phyloP scores from a whole-genome alignment of 176 grass and related monocot species.

The Carex kokanica region DNA sequence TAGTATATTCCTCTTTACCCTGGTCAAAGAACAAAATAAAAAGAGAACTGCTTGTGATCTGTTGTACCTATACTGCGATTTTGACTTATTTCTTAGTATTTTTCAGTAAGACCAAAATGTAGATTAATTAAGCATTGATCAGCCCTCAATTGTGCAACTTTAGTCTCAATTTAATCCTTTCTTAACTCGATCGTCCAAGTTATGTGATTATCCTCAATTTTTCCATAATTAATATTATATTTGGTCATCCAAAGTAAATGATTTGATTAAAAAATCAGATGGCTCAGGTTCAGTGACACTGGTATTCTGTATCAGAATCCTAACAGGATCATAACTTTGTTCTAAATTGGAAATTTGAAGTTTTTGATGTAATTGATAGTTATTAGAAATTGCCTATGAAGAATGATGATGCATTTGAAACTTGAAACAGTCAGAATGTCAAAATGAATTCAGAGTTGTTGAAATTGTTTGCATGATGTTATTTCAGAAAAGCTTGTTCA shows the following conservation, averaged over 20 bases:
- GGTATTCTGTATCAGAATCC: neutral
- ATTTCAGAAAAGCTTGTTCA: conserved; percentile 36
- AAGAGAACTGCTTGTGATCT: neutral
- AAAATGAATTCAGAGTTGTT: neutral
- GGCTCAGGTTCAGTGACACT: neutral
- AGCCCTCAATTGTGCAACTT: neutral
- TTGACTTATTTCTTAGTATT: neutral
- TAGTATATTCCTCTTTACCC: neutral
- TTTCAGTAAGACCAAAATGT: neutral
- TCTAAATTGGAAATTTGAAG: neutral
- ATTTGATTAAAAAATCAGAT: neutral
- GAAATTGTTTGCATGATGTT: neutral
- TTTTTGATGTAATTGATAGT: neutral
- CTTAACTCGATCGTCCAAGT: neutral
- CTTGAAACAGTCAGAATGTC: neutral
- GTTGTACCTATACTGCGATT: neutral
- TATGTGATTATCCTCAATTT: neutral
- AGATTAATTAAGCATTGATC: neutral
- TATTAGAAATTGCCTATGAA: neutral
- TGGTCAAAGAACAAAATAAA: neutral
- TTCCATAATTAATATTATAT: neutral
- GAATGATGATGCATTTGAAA: neutral
- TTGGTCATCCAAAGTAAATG: neutral
- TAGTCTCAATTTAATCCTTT: neutral
- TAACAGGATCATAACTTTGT: neutral